Base-by-base conservation (phyloP, 257 asterid genomes). In the Forsythia viridissima region DNA sequence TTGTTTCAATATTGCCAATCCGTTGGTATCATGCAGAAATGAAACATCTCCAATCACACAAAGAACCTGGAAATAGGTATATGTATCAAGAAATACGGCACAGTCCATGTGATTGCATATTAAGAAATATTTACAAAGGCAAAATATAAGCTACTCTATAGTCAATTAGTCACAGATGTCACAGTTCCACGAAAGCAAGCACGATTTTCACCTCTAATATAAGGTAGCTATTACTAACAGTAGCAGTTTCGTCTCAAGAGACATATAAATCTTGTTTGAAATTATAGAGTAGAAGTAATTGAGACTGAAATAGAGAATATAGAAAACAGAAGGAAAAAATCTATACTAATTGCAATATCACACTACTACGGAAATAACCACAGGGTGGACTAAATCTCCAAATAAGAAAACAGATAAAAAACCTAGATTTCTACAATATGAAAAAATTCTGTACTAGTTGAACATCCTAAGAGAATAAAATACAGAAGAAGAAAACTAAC, bases 21-120 rank as follows among this genome's bases (percentile, higher is more conserved):
- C 99, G 80, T 95, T 95, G 74, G 98, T 92, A 83, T 95, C 99
- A 79, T 95, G 97, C 86, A 95, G 88, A 84, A 95, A 92, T 51
- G 99, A 95, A 87, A 93, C 87, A 85, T 93, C 98, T 74, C 98
- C 99, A 67, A 93, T 86, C 79, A 91, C 89, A 79, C 89, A 84
- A 81, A 93, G 92, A 66, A 93, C 96, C 98, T 91, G 82, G 74
- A 73, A 9, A 63, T 72, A 34, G 18, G 16, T 10, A 5, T 15
- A 75, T 38, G 4, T 15, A 39, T 42, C 46, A 42, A 63, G 67
- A 70, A 69, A 65, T 7, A 77, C 34, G 72, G 41, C 20, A 73
- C 30, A 37, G 71, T 71, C 13, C 52, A 68, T 8, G 21, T 18
- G 66, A 80, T 1, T 73, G 46, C 59, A 61, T 74, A 68, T 34